A percentile compares a stretch with the other conserved stretches of the same genome.
phyloP scores from a whole-genome alignment of 192 early-diverging fungal genomes.

The Backusella luteola region DNA sequence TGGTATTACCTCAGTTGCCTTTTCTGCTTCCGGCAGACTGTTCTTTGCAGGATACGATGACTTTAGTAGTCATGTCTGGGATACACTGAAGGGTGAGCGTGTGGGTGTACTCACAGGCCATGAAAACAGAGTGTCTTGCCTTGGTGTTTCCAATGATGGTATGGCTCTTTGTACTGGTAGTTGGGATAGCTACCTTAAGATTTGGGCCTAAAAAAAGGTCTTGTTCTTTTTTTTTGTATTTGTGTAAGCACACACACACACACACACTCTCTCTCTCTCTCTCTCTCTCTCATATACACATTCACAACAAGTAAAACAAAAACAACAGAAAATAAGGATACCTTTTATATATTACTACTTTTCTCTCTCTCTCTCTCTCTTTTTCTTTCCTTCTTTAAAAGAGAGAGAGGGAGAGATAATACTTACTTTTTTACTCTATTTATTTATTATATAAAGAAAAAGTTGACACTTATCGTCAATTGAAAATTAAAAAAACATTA shows the following conservation, averaged over 20 bases:
- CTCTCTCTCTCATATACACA: no score
- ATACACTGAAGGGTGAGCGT: slow-evolving; percentile 92
- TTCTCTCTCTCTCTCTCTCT: neutral
- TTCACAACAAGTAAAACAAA: neutral
- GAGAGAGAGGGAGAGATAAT: neutral
- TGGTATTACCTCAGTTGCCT: slow-evolving; percentile 96
- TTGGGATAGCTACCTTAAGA: slow-evolving; percentile 96
- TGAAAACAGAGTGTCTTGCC: slow-evolving; percentile 97
- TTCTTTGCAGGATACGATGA: slow-evolving; percentile 99
- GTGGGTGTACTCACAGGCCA: slow-evolving; percentile 92
- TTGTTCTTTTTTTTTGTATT: no score
- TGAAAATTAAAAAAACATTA: neutral
- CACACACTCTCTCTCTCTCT: no score
- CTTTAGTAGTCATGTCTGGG: slow-evolving; percentile 99
- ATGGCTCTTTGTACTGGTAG: slow-evolving; percentile 98
- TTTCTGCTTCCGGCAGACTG: slow-evolving; percentile 92
- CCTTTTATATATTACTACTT: neutral
- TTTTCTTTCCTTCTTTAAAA: neutral
- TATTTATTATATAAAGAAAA: neutral
- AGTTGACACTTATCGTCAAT: neutral
- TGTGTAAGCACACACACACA: no score
- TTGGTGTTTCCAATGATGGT: slow-evolving; percentile 94
- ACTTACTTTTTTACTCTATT: neutral
- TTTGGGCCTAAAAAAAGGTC: slow-evolving; percentile 34
- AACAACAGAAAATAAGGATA: neutral